Evolutionary conservation across 352 stramenopile species (phyloP), one percentile per base, ranked within the genome.

Genomic region (Globisporangium spiculum): DNA sequence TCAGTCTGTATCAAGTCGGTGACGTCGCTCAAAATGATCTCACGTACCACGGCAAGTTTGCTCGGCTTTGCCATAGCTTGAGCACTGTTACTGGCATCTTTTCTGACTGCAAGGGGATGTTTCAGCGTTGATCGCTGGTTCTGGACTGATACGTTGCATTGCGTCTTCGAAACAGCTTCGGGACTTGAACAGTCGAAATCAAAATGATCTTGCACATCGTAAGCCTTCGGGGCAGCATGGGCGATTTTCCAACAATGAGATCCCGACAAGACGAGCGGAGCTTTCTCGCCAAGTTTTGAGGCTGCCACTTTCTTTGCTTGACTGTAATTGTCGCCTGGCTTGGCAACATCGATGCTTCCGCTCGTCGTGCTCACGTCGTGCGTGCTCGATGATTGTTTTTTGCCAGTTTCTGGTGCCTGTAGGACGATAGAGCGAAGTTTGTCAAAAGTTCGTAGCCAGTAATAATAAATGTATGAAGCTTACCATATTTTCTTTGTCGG

Each of bases 401-500:
- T 58, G 4, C 30, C 54, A 38, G 54, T 26, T 7, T n/a, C 6
- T 60, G 54, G 54, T 12, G 16, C 27, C 54, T 60, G 16, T 2
- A 41, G 8, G 26, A 26, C 16, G 24, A 50, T 50, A 36, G 12
- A 30, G 12, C 18, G 14, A 34, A 4, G 9, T n/a, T 22, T 27
- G 52, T 41, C 16, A 60, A 27, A 41, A 50, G 16, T 4, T 50
- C 41, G 8, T 6, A 50, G 5, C 16, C 54, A 60, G 7, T n/a
- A 9, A 26, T 34, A 60, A 41, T 3, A n/a, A 10, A 22, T 46
- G n/a, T n/a, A 36, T 20, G 8, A 27, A 22, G 36, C 61, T 9
- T 46, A 66, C 61, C 61, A 59, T 8, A 22, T 66, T 66, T 26
- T 66, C 61, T 59, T 66, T 66, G 48, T 60, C 30, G 9, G 30